Evolutionary conservation across 495 filamentous ascomycete species (phyloP).

Genomic region (Barbatosphaeria neglecta): DNA sequence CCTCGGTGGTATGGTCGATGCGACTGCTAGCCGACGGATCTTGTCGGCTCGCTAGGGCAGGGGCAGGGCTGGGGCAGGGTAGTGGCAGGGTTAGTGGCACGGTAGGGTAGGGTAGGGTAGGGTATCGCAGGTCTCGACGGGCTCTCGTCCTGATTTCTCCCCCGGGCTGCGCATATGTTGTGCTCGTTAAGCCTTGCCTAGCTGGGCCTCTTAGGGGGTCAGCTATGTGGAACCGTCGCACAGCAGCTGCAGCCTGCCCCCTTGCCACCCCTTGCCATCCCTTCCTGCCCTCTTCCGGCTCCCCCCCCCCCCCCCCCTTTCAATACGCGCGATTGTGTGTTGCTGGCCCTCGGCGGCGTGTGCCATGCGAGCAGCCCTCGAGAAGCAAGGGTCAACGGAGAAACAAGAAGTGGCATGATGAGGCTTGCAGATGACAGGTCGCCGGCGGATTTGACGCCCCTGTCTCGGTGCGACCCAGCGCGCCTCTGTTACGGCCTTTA

Average conservation of each 20-base stretch:
- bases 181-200: conserved; percentile 29
- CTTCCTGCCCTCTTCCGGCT: too few relatives aligned
- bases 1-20: conserved; percentile 85
- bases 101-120: too few relatives aligned
- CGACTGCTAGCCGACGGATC: conserved; percentile 53
- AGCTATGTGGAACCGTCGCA: conserved; percentile 12
- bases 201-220: conserved; percentile 17
- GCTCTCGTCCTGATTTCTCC: background rate
- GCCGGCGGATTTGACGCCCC: background rate
- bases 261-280: too few relatives aligned
- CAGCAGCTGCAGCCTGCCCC: conserved; percentile 2
- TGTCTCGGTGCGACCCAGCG: background rate
- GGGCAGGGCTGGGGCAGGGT: background rate
- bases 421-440: conserved; percentile 5
- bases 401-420: background rate
- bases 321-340: background rate
- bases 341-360: background rate
- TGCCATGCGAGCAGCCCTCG: background rate
- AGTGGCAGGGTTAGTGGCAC: too few relatives aligned
- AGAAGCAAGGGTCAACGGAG: background rate
- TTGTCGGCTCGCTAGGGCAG: background rate
- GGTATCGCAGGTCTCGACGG: too few relatives aligned
- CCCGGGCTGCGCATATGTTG: conserved; percentile 6
- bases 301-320: background rate
- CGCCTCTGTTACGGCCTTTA: conserved; percentile 1